Conservation (phyloP, 306 rosid species). For the Quercus cerris region DNA sequence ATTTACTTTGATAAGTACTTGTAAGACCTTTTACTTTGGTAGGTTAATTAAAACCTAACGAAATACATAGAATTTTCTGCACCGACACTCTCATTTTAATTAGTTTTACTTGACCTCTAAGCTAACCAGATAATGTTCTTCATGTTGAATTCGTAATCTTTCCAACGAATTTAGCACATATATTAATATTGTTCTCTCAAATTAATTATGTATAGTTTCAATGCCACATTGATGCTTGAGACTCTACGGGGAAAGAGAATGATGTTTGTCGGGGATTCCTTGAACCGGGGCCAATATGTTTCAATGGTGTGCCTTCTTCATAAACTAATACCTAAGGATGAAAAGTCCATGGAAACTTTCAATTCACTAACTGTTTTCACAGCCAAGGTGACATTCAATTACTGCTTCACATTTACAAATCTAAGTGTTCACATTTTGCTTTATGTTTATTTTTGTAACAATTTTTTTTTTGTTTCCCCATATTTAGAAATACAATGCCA, state of each 20-base stretch:
- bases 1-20: not conserved
- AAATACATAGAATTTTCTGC: no score
- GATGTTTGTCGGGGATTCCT: slow-evolving; percentile 95
- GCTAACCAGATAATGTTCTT: no score
- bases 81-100: no score
- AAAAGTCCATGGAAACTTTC: slow-evolving; percentile 87
- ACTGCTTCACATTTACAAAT: not conserved
- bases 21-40: no score
- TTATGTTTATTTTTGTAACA: not conserved
- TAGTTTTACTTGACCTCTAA: no score
- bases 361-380: slow-evolving; percentile 87
- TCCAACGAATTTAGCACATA: no score
- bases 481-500: slow-evolving; percentile 72
- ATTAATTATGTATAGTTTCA: slow-evolving; percentile 45
- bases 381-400: slow-evolving; percentile 52
- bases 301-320: slow-evolving; percentile 91
- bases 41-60: no score
- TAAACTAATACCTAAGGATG: slow-evolving; percentile 59
- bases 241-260: slow-evolving; percentile 82
- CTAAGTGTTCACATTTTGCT: not conserved
- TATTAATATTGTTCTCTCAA: not conserved
- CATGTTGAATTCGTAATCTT: no score
- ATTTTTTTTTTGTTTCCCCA: not conserved
- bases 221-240: slow-evolving; percentile 85
- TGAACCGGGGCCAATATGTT: slow-evolving; percentile 88